Conservation (phyloP, 192 early-diverging fungal genomes). For the Backusella psychrophila region DNA sequence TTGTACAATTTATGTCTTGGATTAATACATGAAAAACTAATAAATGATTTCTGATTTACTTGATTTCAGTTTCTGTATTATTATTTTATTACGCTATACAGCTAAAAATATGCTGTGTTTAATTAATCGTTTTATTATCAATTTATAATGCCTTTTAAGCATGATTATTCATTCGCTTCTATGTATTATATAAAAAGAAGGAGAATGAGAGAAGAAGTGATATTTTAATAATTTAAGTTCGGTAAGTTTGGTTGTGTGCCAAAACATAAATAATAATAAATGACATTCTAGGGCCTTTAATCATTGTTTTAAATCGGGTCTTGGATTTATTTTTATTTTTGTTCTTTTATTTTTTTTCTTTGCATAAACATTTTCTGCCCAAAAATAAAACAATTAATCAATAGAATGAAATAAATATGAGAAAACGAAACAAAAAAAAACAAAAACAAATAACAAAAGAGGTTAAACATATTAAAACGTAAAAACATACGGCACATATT, state of each 20-base stretch:
- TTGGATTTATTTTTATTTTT: background rate
- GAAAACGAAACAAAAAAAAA: background rate
- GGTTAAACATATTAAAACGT: background rate
- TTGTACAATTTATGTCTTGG: background rate
- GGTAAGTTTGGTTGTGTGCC: background rate
- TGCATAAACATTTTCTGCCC: background rate
- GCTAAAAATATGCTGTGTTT: background rate
- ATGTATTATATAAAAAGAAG: background rate
- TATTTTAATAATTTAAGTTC: background rate
- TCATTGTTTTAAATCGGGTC: background rate
- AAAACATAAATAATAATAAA: background rate
- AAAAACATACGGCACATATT: background rate
- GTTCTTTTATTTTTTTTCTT: background rate
- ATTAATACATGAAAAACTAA: background rate
- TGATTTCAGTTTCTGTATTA: background rate
- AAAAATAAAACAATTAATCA: background rate
- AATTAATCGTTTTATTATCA: background rate
- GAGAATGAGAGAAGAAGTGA: background rate
- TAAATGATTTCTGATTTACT: background rate
- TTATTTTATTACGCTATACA: background rate
- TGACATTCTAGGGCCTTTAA: background rate
- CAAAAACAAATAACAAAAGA: background rate
- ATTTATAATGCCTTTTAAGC: background rate
- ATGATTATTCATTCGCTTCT: background rate
- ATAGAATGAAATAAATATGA: background rate